Conservation (phyloP, 371 early-diverging fungal species). For the Mucor velutinosus region DNA sequence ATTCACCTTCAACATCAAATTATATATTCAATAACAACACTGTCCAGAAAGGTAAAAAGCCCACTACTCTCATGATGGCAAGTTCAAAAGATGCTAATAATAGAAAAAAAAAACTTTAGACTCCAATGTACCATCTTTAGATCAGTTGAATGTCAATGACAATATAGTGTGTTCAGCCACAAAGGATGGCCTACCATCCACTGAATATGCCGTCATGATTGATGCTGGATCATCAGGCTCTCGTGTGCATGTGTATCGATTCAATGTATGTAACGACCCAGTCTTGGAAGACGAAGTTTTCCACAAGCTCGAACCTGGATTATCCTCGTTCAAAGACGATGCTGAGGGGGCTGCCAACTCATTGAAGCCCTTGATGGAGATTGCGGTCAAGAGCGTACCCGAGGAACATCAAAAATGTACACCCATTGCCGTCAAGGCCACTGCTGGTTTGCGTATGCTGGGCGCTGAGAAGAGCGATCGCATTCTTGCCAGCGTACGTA, state of each 20-base stretch:
- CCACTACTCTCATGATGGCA: too few species aligned
- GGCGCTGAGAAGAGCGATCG: constrained; percentile 61
- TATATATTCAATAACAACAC: neutral
- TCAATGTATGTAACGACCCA: constrained; percentile 77
- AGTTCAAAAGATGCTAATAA: neutral
- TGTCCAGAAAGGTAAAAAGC: neutral
- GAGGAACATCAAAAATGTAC: constrained; percentile 69
- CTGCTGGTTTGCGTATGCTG: constrained; percentile 86
- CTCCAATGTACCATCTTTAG: constrained; percentile 11
- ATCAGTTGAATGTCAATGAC: neutral
- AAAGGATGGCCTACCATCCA: constrained; percentile 52
- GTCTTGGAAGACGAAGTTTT: constrained; percentile 81
- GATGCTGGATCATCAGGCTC: constrained; percentile 98
- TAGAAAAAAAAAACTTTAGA: neutral
- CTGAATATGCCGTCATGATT: constrained; percentile 74
- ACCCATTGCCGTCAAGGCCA: constrained; percentile 91
- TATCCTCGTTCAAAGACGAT: constrained; percentile 67
- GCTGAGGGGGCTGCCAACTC: constrained; percentile 77
- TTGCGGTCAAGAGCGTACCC: constrained; percentile 66
- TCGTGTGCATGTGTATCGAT: constrained; percentile 90
- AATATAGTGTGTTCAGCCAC: constrained; percentile 55
- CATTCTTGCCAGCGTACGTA: constrained; percentile 72
- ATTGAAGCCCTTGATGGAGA: constrained; percentile 72
- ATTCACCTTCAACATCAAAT: constrained; percentile 2
- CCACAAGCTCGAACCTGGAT: constrained; percentile 79